Base-by-base conservation (phyloP, 306 rosid genomes). In the Medicago ruthenica region DNA sequence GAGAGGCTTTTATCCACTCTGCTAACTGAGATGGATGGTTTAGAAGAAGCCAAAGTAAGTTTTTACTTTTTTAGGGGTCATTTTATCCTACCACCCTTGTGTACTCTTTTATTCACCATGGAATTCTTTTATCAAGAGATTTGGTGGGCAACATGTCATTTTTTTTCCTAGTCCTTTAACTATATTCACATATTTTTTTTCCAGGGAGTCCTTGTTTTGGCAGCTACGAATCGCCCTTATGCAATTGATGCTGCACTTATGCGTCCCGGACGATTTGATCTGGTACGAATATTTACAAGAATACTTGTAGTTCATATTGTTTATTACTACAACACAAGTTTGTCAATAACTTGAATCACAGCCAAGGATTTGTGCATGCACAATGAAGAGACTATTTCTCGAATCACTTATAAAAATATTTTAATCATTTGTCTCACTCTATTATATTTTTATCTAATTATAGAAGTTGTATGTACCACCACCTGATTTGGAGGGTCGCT, bases 191-290 rank as follows among this genome's bases (percentile, higher is more conserved):
- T 54, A 16, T 22, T 77, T 22, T 77, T 73, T 51, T 51, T 31
- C 48, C 67, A 95, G 98, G 98, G 97, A 76, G 89, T 95, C 67
- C 91, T 95, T 79, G 96, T 95, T 63, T 81, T 95, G 76, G 98
- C 98, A 40, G 98, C 98, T 73, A 95, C 98, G 58, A 95, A 95
- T 77, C 98, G 96, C 73, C 98, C 97, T 81, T 85, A 82, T 69
- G 97, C 95, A 63, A 92, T 95, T 45, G 97, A 95, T 53, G 92
- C 90, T 18, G 98, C 97, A 39, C 91, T 95, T 47, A 92, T 90
- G 91, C 96, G 98, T 58, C 97, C 98, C 0, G 98, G 98, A 40
- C 95, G 96, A 60, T 92, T 95, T 78, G 98, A 90, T 85, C 77
- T 81, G 92, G 98, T 95, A 76, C 68, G 79, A 54, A 63, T 45